These are phyloP conservation scores for Populus davidiana DNA, from an alignment of 345 rosid species.

Conservation along the genomic window DNA sequence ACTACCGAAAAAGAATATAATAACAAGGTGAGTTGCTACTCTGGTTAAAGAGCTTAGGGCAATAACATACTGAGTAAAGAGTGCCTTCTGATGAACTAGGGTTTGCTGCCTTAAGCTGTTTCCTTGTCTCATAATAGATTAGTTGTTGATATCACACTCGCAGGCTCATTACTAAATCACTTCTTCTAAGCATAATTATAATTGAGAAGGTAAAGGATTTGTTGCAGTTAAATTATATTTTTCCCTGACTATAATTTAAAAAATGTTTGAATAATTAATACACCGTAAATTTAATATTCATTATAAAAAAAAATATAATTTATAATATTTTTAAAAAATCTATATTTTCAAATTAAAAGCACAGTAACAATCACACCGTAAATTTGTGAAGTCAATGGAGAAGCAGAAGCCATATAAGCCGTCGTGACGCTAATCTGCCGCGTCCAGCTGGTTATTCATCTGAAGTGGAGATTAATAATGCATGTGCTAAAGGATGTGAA, in stretches of 20 bases:
- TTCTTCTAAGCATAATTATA: background rate
- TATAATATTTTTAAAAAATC: too few relatives aligned
- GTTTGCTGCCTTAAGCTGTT: background rate
- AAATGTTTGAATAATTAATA: too few relatives aligned
- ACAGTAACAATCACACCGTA: too few relatives aligned
- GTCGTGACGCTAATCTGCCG: background rate
- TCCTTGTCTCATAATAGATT: background rate
- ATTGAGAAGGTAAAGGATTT: too few relatives aligned
- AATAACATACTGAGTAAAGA: slow-evolving; percentile 48
- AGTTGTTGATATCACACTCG: background rate
- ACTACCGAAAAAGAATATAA: too few relatives aligned
- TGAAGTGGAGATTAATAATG: background rate
- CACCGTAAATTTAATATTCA: too few relatives aligned
- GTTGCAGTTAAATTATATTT: too few relatives aligned
- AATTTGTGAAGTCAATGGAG: background rate
- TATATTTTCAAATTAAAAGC: too few relatives aligned
- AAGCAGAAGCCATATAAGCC: background rate
- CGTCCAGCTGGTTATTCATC: background rate
- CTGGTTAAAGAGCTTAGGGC: slow-evolving; percentile 67
- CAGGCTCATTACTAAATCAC: background rate
- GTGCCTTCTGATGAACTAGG: too few relatives aligned
- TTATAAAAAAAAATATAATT: too few relatives aligned
- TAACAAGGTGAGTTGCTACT: slow-evolving; percentile 53
- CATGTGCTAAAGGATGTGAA: background rate
- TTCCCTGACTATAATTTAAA: background rate